phyloP scores from a whole-genome alignment of 768 basidiomycete species.

The Trametes maxima region DNA sequence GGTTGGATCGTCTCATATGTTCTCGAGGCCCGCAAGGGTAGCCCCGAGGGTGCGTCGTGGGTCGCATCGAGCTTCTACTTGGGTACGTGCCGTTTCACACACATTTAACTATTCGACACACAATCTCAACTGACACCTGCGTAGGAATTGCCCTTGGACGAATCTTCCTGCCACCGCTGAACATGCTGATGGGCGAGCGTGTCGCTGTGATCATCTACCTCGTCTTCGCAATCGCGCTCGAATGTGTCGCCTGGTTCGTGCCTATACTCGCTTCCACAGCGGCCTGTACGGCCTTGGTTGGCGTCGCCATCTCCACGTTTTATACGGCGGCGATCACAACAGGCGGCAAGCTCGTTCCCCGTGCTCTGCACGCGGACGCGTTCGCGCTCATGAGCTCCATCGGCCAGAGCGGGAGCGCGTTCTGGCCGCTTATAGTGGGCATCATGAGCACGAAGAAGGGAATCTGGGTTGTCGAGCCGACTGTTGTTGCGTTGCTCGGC shows the following conservation, averaged over 20 bases:
- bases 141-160: constrained; percentile 33
- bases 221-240: constrained; percentile 33
- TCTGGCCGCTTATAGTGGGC: constrained; percentile 34
- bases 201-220: constrained; percentile 34
- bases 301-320: constrained; percentile 35
- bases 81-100: constrained; percentile 13
- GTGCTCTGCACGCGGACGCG: constrained; percentile 33
- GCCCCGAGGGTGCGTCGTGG: constrained; percentile 33
- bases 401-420: constrained; percentile 34
- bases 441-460: constrained; percentile 34
- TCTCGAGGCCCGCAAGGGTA: constrained; percentile 32
- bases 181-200: constrained; percentile 33
- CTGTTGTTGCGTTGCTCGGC: constrained; percentile 30
- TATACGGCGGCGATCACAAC: constrained; percentile 32
- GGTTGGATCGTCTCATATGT: constrained; percentile 36
- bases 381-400: constrained; percentile 35
- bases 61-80: constrained; percentile 34
- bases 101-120: background rate
- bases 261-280: constrained; percentile 32
- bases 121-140: background rate
- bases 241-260: constrained; percentile 30
- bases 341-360: constrained; percentile 30
- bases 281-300: constrained; percentile 33
- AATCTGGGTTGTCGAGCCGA: constrained; percentile 35
- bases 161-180: constrained; percentile 31